Evolutionary conservation across 2,329 filamentous ascomycete species (phyloP).

Genomic region (Epichloe typhina): DNA sequence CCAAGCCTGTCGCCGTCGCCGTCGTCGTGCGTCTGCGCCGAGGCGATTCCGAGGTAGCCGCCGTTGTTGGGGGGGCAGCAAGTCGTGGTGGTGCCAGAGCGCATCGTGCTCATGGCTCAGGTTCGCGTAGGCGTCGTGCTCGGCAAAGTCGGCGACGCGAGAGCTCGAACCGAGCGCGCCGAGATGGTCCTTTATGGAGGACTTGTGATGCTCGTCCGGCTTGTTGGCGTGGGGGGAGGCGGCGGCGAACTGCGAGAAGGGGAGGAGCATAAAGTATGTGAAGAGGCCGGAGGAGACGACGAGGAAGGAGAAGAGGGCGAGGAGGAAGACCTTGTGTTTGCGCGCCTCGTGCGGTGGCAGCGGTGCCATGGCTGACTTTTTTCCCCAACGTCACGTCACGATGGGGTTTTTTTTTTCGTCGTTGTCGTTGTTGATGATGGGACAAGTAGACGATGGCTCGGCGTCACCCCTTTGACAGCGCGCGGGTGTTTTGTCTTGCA

Average conservation of each 20-base stretch:
- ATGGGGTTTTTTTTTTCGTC: background rate
- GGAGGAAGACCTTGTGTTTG: slow-evolving; percentile 3
- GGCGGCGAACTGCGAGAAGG: slow-evolving; percentile 4
- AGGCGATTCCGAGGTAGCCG: background rate
- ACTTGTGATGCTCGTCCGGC: background rate
- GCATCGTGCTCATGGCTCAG: background rate
- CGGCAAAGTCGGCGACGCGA: background rate
- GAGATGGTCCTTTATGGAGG: background rate
- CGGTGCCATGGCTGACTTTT: slow-evolving; percentile 1
- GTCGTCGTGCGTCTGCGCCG: background rate
- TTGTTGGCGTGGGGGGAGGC: background rate
- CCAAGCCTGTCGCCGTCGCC: background rate
- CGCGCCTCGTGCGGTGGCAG: background rate
- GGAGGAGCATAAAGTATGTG: slow-evolving; percentile 6
- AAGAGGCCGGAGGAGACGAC: slow-evolving; percentile 2
- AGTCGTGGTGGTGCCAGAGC: background rate
- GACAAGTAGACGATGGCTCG: background rate
- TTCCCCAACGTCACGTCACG: too few relatives aligned
- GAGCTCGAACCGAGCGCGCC: background rate
- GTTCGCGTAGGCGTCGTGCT: background rate
- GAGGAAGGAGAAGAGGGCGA: slow-evolving; percentile 3
- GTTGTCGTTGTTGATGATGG: background rate
- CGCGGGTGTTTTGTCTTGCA: too few relatives aligned
- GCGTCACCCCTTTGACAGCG: too few relatives aligned
- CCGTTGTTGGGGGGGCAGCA: background rate